Conservation (phyloP, 2,329 filamentous ascomycete genomes). For the Lasiodiplodia gonubiensis region DNA sequence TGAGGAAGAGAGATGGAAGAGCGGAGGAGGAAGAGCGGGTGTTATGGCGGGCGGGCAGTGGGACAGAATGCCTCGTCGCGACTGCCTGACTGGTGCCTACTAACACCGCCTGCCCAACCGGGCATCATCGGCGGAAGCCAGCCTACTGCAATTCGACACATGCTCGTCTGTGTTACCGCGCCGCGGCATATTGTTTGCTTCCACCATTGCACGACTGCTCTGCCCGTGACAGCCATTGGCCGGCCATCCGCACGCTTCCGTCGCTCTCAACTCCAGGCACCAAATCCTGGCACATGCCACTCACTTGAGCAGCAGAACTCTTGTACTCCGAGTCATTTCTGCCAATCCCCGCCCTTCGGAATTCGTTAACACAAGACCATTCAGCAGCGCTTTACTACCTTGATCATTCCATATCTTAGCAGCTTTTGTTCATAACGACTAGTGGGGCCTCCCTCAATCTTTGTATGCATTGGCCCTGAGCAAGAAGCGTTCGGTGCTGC, state of each 20-base stretch:
- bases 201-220: conserved; percentile 1
- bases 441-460: too few relatives aligned
- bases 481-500: too few relatives aligned
- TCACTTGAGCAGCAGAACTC: background rate
- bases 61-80: background rate
- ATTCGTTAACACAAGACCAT: background rate
- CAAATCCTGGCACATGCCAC: background rate
- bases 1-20: background rate
- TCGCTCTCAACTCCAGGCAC: background rate
- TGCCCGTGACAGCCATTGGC: background rate
- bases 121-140: background rate
- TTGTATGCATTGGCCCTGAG: too few relatives aligned
- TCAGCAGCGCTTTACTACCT: too few relatives aligned
- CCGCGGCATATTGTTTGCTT: conserved; percentile 10
- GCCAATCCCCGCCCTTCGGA: background rate
- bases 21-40: background rate
- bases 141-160: conserved; percentile 16
- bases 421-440: too few relatives aligned
- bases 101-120: background rate
- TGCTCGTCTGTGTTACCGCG: conserved; percentile 6
- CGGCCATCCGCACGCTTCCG: too few relatives aligned
- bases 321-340: background rate
- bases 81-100: background rate
- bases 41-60: background rate
- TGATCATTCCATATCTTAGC: too few relatives aligned